Evolutionary conservation across 805 yeast species (phyloP).

Genomic region (Starmerella geochares): DNA sequence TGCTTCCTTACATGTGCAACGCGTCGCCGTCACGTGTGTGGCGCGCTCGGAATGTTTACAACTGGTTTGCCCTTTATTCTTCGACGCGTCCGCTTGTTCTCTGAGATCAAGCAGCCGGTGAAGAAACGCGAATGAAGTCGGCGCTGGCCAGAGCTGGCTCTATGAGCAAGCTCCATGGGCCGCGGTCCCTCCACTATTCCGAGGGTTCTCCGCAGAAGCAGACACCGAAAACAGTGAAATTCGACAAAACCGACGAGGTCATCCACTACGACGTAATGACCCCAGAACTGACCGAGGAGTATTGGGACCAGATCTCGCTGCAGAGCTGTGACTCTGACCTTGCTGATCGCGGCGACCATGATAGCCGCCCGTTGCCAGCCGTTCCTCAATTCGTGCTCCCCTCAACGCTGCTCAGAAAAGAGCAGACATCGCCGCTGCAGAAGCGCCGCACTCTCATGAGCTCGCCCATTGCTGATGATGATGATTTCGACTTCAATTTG

Average conservation of each 20-base stretch:
- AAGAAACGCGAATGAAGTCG: slow-evolving; percentile 18
- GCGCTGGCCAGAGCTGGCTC: slow-evolving; percentile 26
- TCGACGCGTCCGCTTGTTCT: slow-evolving; percentile 6
- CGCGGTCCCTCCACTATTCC: slow-evolving; percentile 17
- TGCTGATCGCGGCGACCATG: neutral
- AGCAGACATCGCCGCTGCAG: neutral
- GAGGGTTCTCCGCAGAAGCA: slow-evolving; percentile 16
- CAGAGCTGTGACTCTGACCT: slow-evolving; percentile 18
- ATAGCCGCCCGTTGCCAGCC: slow-evolving; percentile 15
- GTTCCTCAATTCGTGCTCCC: slow-evolving; percentile 11
- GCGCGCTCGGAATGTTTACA: slow-evolving; percentile 9
- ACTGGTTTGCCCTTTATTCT: slow-evolving; percentile 1
- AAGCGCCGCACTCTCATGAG: neutral
- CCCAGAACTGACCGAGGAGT: slow-evolving; percentile 24
- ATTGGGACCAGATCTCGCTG: slow-evolving; percentile 17
- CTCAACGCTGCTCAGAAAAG: neutral
- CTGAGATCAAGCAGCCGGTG: neutral
- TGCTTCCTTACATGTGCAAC: no score
- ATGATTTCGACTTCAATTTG: slow-evolving; percentile 15
- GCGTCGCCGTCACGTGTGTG: slow-evolving; percentile 4
- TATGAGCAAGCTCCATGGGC: slow-evolving; percentile 24
- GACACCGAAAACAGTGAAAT: slow-evolving; percentile 24
- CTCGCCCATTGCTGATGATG: slow-evolving; percentile 5
- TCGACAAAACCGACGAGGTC: slow-evolving; percentile 27
- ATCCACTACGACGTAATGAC: slow-evolving; percentile 25